Base-by-base conservation (phyloP, 768 basidiomycete genomes). In the Thelephora aurantiotincta region DNA sequence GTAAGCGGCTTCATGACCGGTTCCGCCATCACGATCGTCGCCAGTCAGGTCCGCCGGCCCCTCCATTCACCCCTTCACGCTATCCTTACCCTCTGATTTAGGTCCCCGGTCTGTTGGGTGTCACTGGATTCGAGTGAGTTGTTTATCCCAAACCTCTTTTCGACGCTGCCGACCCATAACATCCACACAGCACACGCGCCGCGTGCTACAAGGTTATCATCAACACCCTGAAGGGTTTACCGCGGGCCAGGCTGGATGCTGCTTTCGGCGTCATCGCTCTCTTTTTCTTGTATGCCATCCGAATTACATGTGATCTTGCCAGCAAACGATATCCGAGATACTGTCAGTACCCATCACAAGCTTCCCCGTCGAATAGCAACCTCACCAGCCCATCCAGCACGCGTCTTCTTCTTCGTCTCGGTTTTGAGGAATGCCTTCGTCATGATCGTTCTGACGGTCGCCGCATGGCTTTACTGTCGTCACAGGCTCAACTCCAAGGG, bases 1-100 rank as follows among this genome's bases (percentile, higher is more conserved):
- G 81, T 90, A 50, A 83, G 80, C 55, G 84, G 83, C 16, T 88
- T 94, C 68, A 96, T 99, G 92, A 98, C 94, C 0, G 94, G 94
- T 16, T 92, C 87, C n/a, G 94, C 94, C 33, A 78, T 97, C 65
- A 92, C 71, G 60, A 98, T 98, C 55, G 82, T 80, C 13, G 72
- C 79, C 14, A 79, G 89, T 33, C 94, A 99, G 65, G 38, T 41
- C 7, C 16, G 38, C 38, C 18, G 19, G 14, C 38, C 12, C 14
- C 11, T 41, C 38, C 16, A 7, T 11, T 6, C 6, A 5, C 9
- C 22, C 38, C 12, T n/a, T 16, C 22, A 22, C 38, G 16, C 9
- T 41, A 41, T 41, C 22, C 7, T 18, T 14, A 18, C 38, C 16
- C 38, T 16, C 38, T 41, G 14, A 5, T 18, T 41, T 22, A 41